These are phyloP conservation scores for Exophiala sideris DNA, from an alignment of 2,329 filamentous ascomycete species.

Conservation along the genomic window DNA sequence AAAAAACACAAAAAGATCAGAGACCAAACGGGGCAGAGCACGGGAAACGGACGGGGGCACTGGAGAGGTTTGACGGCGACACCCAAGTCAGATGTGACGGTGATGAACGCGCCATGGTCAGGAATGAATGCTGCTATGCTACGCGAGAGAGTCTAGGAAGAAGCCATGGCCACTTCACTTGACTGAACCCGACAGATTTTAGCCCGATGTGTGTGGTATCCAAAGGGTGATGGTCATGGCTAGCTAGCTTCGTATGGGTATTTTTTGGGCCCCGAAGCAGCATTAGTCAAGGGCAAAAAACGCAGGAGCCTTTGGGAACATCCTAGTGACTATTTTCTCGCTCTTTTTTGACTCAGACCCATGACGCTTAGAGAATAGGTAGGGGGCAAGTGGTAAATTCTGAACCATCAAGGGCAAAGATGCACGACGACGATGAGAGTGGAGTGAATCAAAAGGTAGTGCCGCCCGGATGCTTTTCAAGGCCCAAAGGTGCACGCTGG, in stretches of 20 bases:
- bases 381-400: neutral
- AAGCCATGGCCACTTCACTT: slow-evolving; percentile 2
- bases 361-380: neutral
- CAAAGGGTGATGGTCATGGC: neutral
- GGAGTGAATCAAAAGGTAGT: neutral
- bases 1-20: slow-evolving; percentile 8
- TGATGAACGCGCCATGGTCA: neutral
- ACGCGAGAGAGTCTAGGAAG: neutral
- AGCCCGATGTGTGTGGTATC: slow-evolving; percentile 3
- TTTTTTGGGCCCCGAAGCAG: neutral
- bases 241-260: slow-evolving; percentile 1
- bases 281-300: neutral
- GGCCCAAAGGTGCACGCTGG: neutral
- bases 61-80: slow-evolving; percentile 2
- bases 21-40: slow-evolving; percentile 17
- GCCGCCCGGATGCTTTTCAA: neutral
- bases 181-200: slow-evolving; percentile 1
- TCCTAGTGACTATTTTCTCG: neutral
- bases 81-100: neutral
- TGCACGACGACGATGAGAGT: neutral
- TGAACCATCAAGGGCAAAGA: neutral
- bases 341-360: neutral
- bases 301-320: neutral
- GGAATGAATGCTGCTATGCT: neutral
- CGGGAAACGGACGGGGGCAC: slow-evolving; percentile 19